phyloP scores from a whole-genome alignment of 306 rosid species.

The Gillenia trifoliata region DNA sequence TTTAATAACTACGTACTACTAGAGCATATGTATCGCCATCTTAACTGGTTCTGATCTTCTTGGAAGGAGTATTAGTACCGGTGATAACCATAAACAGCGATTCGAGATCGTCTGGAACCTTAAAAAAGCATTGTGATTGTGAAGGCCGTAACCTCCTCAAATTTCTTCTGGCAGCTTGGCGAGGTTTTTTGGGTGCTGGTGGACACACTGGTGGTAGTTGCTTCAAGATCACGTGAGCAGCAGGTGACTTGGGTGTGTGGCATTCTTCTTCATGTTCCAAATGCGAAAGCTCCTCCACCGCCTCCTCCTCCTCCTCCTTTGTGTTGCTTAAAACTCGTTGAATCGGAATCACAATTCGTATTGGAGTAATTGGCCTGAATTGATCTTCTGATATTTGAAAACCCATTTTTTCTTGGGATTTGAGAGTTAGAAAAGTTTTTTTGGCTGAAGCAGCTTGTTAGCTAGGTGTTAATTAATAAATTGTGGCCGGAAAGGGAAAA shows the following conservation, averaged over 20 bases:
- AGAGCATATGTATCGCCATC: neutral
- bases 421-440: too few species aligned
- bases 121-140: constrained; percentile 18
- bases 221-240: constrained; percentile 15
- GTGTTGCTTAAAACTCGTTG: neutral
- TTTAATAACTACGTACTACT: neutral
- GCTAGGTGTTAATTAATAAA: neutral
- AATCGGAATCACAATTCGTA: constrained; percentile 23
- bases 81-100: constrained; percentile 27
- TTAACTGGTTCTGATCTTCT: neutral
- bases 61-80: constrained; percentile 6
- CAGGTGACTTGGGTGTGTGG: constrained; percentile 41
- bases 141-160: constrained; percentile 8
- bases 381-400: constrained; percentile 35
- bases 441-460: neutral
- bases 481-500: constrained; percentile 9
- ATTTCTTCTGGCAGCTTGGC: constrained; percentile 12
- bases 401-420: constrained; percentile 41
- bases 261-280: constrained; percentile 31
- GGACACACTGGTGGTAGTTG: constrained; percentile 37
- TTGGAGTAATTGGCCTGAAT: constrained; percentile 44
- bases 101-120: constrained; percentile 47
- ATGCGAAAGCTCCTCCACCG: constrained; percentile 1
- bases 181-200: constrained; percentile 60
- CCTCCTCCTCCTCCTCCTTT: neutral